Evolutionary conservation across 345 rosid genomes (phyloP).

Genomic region (Bruguiera sexangula): DNA sequence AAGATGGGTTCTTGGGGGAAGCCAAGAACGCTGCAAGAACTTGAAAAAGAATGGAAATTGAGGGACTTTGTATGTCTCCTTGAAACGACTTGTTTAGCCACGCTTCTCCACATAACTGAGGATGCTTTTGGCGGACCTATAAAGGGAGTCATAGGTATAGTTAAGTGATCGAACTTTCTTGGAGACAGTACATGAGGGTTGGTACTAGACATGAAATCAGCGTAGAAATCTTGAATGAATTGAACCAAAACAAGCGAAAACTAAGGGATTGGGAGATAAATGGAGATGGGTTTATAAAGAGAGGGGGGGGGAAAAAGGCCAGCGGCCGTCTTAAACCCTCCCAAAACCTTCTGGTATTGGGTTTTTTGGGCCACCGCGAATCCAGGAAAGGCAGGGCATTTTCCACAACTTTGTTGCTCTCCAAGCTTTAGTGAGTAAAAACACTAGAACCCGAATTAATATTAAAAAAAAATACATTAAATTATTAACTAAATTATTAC

Average conservation of each 20-base stretch:
- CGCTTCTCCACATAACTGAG: conserved; percentile 71
- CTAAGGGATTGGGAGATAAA: background rate
- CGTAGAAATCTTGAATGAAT: background rate
- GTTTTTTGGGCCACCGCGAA: background rate
- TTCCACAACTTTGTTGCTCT: too few species aligned
- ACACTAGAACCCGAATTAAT: too few species aligned
- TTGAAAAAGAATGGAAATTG: conserved; percentile 19
- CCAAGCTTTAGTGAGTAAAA: too few species aligned
- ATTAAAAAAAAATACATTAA: too few species aligned
- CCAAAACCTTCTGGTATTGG: conserved; percentile 33
- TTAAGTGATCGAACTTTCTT: conserved; percentile 30
- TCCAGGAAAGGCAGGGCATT: too few species aligned
- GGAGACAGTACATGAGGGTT: conserved; percentile 35
- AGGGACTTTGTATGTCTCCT: conserved; percentile 28
- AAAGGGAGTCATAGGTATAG: conserved; percentile 21
- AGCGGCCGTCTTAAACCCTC: conserved; percentile 50
- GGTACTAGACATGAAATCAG: conserved; percentile 55
- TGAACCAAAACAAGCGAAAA: background rate
- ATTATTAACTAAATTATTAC: too few species aligned
- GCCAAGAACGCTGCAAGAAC: conserved; percentile 34
- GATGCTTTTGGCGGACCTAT: conserved; percentile 25
- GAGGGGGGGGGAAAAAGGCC: background rate
- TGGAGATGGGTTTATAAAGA: conserved; percentile 5
- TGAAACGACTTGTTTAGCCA: conserved; percentile 46
- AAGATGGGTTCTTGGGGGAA: conserved; percentile 32